Evolutionary conservation across 495 filamentous ascomycete species (phyloP).

Genomic region (Lasiosphaeria miniovina): DNA sequence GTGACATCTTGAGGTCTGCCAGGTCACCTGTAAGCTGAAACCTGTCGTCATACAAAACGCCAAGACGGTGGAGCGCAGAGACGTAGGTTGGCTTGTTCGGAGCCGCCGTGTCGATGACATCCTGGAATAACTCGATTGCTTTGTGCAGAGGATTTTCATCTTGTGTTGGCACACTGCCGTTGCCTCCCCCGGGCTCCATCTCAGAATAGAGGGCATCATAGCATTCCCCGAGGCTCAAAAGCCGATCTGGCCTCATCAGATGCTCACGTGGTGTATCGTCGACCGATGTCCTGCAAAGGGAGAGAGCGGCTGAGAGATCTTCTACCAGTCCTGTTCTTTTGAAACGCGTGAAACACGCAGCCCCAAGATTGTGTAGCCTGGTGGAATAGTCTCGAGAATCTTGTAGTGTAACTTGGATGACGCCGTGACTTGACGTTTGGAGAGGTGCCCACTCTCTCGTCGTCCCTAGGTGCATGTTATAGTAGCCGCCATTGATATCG

Average conservation of each 20-base stretch:
- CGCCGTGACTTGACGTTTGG: background rate
- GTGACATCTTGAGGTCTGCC: background rate
- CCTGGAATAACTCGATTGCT: background rate
- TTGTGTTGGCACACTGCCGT: background rate
- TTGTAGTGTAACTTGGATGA: background rate
- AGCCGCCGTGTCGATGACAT: background rate
- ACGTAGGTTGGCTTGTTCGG: background rate
- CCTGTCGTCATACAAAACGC: background rate
- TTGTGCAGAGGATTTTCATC: background rate
- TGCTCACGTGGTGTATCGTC: background rate
- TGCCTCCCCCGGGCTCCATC: background rate
- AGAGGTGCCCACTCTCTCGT: background rate
- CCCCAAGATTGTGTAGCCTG: background rate
- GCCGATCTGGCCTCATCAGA: background rate
- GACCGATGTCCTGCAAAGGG: background rate
- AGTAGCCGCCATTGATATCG: background rate
- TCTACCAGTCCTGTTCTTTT: background rate
- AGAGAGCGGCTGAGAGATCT: background rate
- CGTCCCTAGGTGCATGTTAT: background rate
- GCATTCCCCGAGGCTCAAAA: background rate
- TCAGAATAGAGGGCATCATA: background rate
- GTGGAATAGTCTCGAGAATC: background rate
- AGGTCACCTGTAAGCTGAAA: background rate
- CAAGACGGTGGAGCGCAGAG: background rate
- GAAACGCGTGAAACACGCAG: background rate